Evolutionary conservation across 1,284 basidiomycete genomes (phyloP).

Genomic region (Apiotrichum laibachii): DNA sequence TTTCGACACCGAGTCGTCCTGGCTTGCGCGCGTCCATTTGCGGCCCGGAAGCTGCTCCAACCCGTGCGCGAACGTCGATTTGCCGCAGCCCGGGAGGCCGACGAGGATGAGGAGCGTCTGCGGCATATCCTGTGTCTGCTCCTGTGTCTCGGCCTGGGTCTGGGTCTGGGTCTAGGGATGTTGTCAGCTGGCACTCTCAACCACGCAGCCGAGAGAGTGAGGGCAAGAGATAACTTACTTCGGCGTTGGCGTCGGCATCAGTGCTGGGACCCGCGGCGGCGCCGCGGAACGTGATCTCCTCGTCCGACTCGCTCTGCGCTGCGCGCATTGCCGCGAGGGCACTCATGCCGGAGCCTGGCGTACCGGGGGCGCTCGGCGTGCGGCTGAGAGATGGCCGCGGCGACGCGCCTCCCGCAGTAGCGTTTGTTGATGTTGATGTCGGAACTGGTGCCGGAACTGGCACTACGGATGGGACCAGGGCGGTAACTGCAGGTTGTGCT

Average conservation of each 20-base stretch:
- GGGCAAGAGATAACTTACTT: too few species aligned
- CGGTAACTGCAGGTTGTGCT: too few species aligned
- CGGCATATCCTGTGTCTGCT: constrained; percentile 11
- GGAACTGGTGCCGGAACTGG: too few species aligned
- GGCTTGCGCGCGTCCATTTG: constrained; percentile 46
- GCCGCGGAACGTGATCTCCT: background rate
- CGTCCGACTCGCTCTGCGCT: background rate
- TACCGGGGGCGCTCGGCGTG: too few species aligned
- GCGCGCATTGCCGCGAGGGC: background rate
- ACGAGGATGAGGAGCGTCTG: constrained; percentile 45
- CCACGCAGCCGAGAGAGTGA: too few species aligned
- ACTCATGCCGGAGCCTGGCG: background rate
- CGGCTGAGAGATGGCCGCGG: background rate
- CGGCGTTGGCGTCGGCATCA: background rate
- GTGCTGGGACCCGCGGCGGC: background rate
- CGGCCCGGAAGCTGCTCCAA: constrained; percentile 19
- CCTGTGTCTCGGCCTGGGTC: background rate
- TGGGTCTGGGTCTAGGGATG: background rate
- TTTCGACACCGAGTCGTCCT: constrained; percentile 45
- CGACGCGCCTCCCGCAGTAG: background rate
- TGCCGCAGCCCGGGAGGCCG: constrained; percentile 47
- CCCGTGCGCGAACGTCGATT: constrained; percentile 43
- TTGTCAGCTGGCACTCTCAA: too few species aligned
- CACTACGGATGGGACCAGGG: too few species aligned
- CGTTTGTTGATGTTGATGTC: background rate